Evolutionary conservation across 2,329 filamentous ascomycete species (phyloP).

Genomic region (Penicillium expansum): DNA sequence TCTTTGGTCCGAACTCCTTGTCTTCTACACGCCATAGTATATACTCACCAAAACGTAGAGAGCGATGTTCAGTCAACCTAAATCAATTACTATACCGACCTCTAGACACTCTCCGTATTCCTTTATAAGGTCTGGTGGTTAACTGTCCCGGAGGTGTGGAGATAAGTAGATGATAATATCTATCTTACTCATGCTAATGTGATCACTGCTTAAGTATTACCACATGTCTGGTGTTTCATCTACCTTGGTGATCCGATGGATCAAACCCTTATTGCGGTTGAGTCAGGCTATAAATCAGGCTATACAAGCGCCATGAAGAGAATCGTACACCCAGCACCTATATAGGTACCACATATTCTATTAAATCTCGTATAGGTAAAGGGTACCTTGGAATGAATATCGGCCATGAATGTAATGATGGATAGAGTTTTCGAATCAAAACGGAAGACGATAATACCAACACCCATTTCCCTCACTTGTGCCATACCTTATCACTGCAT

Average conservation of each 20-base stretch:
- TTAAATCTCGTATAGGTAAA: too few species aligned
- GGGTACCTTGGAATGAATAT: too few species aligned
- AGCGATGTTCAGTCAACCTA: background rate
- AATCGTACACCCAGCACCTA: background rate
- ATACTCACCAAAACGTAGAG: background rate
- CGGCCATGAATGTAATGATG: background rate
- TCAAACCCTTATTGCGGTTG: too few species aligned
- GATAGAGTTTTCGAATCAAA: background rate
- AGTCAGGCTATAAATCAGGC: too few species aligned
- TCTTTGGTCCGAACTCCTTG: background rate
- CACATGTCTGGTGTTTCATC: too few species aligned
- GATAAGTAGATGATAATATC: background rate
- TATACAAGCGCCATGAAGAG: too few species aligned
- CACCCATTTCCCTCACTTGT: background rate
- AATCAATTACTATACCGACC: too few species aligned
- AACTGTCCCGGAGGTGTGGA: too few species aligned
- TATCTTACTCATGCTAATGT: too few species aligned
- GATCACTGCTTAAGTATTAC: background rate
- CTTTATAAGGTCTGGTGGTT: background rate
- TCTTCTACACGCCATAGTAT: background rate
- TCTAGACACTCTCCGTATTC: background rate
- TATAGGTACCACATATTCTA: too few species aligned
- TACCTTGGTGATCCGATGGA: too few species aligned
- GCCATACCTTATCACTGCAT: background rate
- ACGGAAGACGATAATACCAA: background rate